These are phyloP conservation scores for Irpex sp. DNA, from an alignment of 1,284 basidiomycete species.

Conservation along the genomic window DNA sequence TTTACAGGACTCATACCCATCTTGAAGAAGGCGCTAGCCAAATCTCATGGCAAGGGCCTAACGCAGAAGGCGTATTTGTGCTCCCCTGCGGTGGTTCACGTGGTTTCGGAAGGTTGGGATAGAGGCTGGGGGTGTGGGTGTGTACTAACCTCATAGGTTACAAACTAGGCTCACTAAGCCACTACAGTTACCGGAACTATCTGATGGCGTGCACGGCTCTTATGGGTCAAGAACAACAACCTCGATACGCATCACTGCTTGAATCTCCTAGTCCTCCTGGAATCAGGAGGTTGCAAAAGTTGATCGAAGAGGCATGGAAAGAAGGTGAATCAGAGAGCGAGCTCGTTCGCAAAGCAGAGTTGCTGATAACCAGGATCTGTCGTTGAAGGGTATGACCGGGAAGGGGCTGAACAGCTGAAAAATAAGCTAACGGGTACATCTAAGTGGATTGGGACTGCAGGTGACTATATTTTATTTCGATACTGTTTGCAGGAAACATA, in stretches of 20 bases:
- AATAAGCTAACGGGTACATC: slow-evolving; percentile 55
- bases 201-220: slow-evolving; percentile 77
- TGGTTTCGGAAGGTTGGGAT: slow-evolving; percentile 57
- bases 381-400: slow-evolving; percentile 63
- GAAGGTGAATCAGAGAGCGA: slow-evolving; percentile 40
- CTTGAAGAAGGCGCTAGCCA: slow-evolving; percentile 53
- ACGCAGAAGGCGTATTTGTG: slow-evolving; percentile 67
- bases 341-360: no score
- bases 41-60: slow-evolving; percentile 45
- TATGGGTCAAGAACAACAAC: slow-evolving; percentile 59
- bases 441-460: slow-evolving; percentile 81
- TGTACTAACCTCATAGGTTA: slow-evolving; percentile 14
- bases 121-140: slow-evolving; percentile 74
- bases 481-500: slow-evolving; percentile 5
- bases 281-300: slow-evolving; percentile 68
- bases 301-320: slow-evolving; percentile 81
- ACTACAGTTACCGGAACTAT: slow-evolving; percentile 79
- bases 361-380: not conserved
- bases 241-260: slow-evolving; percentile 57
- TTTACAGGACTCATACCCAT: slow-evolving; percentile 63
- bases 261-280: slow-evolving; percentile 57
- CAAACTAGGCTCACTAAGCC: not conserved
- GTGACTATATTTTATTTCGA: slow-evolving; percentile 32
- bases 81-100: slow-evolving; percentile 56
- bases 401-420: slow-evolving; percentile 62